Base-by-base conservation (phyloP, 1,139 yeast genomes). In the Wickerhamiella pararugosa region DNA sequence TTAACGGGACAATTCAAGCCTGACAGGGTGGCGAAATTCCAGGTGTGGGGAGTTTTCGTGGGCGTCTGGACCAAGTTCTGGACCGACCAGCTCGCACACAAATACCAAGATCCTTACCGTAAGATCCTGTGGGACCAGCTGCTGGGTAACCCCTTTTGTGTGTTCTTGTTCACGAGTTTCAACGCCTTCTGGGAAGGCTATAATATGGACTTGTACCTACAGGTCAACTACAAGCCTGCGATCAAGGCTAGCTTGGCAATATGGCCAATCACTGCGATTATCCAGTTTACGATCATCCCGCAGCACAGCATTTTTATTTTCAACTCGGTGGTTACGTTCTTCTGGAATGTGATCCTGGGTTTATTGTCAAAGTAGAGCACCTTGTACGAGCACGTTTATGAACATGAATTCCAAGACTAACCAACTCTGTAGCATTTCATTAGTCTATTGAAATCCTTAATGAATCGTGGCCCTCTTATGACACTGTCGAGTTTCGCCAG, bases 1-100 rank as follows among this genome's bases (percentile, higher is more conserved):
- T 46, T 51, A 36, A 48, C 51, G 4, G 40, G 41, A 11, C 47
- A 47, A 25, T 43, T 54, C 25, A 41, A 50, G 29, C 45, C 49
- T 8, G 47, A 51, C 6, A 45, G 43, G 25, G 43, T 60, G n/a
- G 36, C 52, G 42, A 61, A 60, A 49, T 62, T 59, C 44, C 61
- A 61, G 43, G 55, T 58, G 5, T 62, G 65, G 66, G 66, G 66
- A 1, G 53, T 55, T 11, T 45, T 57, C 33, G 57, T 58, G 29
- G 66, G 66, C 2, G 37, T 60, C 7, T 61, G 64, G 64, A 57
- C 63, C 31, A 59, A 60, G 43, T 56, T 57, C 49, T 61, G 65
- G 65, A 60, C 64, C 2, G 62, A 56, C 41, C 53, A 52, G 40
- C 52, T 61, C 21, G 51, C 53, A 28, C 37, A 36, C 7, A 42